Evolutionary conservation across 805 yeast genomes (phyloP).

Genomic region (Suhomyces canberraensis): DNA sequence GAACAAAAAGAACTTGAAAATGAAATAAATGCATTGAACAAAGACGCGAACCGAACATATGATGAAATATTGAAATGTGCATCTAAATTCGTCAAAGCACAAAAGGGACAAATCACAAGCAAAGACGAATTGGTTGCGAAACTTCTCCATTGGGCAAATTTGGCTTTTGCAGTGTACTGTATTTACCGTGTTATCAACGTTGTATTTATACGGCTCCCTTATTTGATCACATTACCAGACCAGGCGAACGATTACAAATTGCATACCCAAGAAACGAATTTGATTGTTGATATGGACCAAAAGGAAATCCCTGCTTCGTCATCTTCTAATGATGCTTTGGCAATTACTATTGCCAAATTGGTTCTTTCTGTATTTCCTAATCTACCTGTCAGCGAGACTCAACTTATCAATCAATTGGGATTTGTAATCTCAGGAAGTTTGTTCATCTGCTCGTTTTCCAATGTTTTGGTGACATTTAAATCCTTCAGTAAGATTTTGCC

Average conservation of each 20-base stretch:
- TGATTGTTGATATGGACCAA: slow-evolving; percentile 3
- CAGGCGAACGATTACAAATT: slow-evolving; percentile 6
- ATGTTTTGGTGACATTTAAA: slow-evolving; percentile 58
- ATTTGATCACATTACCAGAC: slow-evolving; percentile 12
- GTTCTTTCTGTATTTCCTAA: slow-evolving; percentile 23
- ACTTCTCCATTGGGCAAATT: slow-evolving; percentile 16
- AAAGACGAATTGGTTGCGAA: slow-evolving; percentile 1
- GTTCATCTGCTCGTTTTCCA: slow-evolving; percentile 61
- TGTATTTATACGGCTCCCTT: slow-evolving; percentile 40
- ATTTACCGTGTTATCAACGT: slow-evolving; percentile 45
- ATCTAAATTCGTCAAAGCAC: slow-evolving; percentile 10
- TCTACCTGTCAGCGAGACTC: slow-evolving; percentile 34
- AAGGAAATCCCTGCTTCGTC: slow-evolving; percentile 6
- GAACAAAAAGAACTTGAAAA: slow-evolving; percentile 33
- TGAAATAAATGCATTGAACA: slow-evolving; percentile 38
- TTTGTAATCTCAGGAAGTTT: slow-evolving; percentile 56
- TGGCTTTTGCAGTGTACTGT: slow-evolving; percentile 46
- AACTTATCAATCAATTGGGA: slow-evolving; percentile 43
- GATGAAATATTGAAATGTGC: slow-evolving; percentile 25
- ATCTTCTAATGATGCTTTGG: slow-evolving; percentile 42
- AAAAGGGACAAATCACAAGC: slow-evolving; percentile 8
- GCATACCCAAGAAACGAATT: slow-evolving; percentile 8
- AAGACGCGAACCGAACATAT: slow-evolving; percentile 28
- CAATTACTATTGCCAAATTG: slow-evolving; percentile 45
- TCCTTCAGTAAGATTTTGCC: slow-evolving; percentile 39